A percentile compares a stretch with the other conserved stretches of the same genome.
Evolutionary conservation across 352 stramenopile species (phyloP).

Genomic region (Phytophthora litchii): DNA sequence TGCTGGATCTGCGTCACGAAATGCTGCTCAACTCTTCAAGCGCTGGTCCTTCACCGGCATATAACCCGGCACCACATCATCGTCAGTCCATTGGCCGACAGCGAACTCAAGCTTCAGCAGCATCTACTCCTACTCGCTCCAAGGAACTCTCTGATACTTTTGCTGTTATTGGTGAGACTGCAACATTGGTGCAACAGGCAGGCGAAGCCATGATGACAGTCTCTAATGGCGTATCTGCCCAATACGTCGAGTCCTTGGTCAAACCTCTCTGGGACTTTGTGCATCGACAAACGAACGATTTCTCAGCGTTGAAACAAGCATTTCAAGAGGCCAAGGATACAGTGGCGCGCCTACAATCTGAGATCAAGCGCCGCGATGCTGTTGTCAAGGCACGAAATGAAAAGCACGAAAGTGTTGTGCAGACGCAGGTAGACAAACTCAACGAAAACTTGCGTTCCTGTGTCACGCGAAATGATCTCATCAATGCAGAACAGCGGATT

Average conservation of each 20-base stretch:
- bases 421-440: conserved; percentile 79
- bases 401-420: conserved; percentile 75
- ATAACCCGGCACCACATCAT: conserved; percentile 62
- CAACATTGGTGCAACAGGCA: conserved; percentile 20
- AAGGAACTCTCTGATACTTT: conserved; percentile 36
- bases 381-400: conserved; percentile 78
- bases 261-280: conserved; percentile 82
- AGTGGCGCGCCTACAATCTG: conserved; percentile 66
- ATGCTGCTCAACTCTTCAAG: conserved; percentile 70
- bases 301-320: conserved; percentile 57
- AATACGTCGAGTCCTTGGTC: conserved; percentile 45
- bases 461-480: conserved; percentile 81
- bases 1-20: conserved; percentile 79
- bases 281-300: conserved; percentile 80
- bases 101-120: conserved; percentile 14
- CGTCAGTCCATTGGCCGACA: conserved; percentile 50
- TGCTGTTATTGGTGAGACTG: conserved; percentile 23
- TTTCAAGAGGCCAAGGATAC: conserved; percentile 83
- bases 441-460: conserved; percentile 76
- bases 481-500: conserved; percentile 75
- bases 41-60: conserved; percentile 20
- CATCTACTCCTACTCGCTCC: conserved; percentile 18
- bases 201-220: conserved; percentile 1
- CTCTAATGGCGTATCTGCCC: conserved; percentile 10
- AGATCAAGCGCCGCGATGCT: conserved; percentile 84